These are phyloP conservation scores for Daphne laureola DNA, from an alignment of 441 rosid genomes.

Conservation along the genomic window DNA sequence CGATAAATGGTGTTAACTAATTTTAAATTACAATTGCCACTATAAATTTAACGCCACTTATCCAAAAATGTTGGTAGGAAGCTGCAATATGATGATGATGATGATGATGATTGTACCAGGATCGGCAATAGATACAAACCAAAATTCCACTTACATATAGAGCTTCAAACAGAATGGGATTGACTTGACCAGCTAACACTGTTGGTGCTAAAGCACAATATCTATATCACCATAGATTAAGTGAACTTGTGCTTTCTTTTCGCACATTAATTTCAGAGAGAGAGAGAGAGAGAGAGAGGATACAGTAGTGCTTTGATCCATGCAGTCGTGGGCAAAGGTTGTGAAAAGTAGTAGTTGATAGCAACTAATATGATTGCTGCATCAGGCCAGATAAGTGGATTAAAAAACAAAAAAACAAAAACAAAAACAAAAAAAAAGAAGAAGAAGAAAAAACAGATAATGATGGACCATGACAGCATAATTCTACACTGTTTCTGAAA, in stretches of 20 bases:
- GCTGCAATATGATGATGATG: not conserved
- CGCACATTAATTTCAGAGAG: slow-evolving; percentile 1
- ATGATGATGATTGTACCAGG: not conserved
- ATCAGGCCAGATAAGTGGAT: slow-evolving; percentile 2
- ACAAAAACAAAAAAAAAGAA: no score
- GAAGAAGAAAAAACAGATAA: not conserved
- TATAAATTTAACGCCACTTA: no score
- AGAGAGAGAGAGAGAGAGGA: slow-evolving; percentile 29
- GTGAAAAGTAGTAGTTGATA: slow-evolving; percentile 57
- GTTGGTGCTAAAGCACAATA: slow-evolving; percentile 82
- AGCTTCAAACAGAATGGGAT: slow-evolving; percentile 73
- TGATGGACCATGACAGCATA: not conserved
- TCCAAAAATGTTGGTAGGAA: no score
- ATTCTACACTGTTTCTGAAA: not conserved
- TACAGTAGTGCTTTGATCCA: slow-evolving; percentile 72
- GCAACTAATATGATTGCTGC: slow-evolving; percentile 77
- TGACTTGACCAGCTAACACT: slow-evolving; percentile 63
- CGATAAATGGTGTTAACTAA: no score
- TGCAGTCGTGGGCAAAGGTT: slow-evolving; percentile 40
- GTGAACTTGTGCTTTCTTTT: slow-evolving; percentile 9
- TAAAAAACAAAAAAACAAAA: slow-evolving; percentile 1
- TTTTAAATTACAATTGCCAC: no score
- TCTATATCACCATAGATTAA: slow-evolving; percentile 32
- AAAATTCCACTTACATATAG: slow-evolving; percentile 50
- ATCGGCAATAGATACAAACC: not conserved